Percentiles rank a stretch among this genome's conserved stretches.
Conservation (phyloP, 106 monocot species). For the Platanthera guangdongensis region DNA sequence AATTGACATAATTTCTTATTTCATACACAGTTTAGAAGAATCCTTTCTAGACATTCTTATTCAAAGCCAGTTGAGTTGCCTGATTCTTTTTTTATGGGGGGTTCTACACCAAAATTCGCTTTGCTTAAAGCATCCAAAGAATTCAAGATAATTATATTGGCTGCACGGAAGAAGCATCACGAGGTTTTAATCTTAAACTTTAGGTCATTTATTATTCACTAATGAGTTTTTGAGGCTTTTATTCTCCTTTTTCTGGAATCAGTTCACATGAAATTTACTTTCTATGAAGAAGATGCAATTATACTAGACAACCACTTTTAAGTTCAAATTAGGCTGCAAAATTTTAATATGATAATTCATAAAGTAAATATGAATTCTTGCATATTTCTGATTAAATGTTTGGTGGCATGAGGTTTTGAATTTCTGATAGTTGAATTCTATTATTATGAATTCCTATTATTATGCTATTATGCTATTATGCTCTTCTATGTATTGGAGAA, state of each 20-base stretch:
- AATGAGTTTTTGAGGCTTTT: neutral
- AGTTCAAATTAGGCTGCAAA: neutral
- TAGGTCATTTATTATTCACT: neutral
- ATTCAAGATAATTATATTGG: constrained; percentile 15
- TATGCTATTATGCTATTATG: no score
- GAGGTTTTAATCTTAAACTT: constrained; percentile 29
- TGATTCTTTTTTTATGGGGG: constrained; percentile 49
- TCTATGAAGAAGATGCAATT: neutral
- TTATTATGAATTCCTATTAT: no score
- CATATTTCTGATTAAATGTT: neutral
- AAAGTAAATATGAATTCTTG: neutral
- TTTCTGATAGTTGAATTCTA: no score
- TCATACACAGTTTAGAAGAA: constrained; percentile 19
- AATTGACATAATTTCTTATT: neutral
- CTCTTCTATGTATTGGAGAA: no score
- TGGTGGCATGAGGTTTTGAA: neutral
- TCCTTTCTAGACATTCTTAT: constrained; percentile 15
- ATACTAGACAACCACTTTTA: neutral
- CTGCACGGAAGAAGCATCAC: constrained; percentile 23
- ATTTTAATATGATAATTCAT: neutral
- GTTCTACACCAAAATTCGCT: constrained; percentile 26
- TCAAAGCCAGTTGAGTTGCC: constrained; percentile 19
- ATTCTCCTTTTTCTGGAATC: neutral
- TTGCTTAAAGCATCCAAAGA: constrained; percentile 26
- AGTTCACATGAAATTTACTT: neutral